phyloP scores from a whole-genome alignment of 495 filamentous ascomycete species.

The Schizothecium vesticola region DNA sequence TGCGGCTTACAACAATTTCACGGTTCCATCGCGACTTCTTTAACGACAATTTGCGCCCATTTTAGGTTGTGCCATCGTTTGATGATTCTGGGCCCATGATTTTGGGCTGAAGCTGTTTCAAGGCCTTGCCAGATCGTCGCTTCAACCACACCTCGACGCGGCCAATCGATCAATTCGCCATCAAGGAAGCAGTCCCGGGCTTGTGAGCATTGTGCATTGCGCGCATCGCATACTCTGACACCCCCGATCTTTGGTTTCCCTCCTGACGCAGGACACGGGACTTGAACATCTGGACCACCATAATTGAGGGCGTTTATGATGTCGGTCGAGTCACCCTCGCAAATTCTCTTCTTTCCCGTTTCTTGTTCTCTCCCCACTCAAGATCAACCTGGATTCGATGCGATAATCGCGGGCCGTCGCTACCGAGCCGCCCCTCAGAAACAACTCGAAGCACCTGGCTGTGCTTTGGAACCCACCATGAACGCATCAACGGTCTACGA shows the following conservation, averaged over 20 bases:
- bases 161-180: background rate
- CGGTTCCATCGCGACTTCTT: too few species aligned
- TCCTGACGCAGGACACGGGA: background rate
- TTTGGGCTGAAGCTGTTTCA: background rate
- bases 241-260: conserved; percentile 2
- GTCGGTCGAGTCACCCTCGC: background rate
- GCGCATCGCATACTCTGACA: conserved; percentile 4
- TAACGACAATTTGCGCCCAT: too few species aligned
- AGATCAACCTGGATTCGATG: background rate
- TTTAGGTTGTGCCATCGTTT: too few species aligned
- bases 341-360: background rate
- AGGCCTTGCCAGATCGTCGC: background rate
- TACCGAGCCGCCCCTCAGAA: background rate
- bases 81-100: too few species aligned
- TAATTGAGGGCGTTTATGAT: background rate
- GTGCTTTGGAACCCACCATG: background rate
- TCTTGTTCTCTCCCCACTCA: background rate
- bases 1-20: too few species aligned
- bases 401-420: background rate
- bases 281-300: background rate
- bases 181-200: background rate
- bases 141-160: background rate
- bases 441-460: background rate
- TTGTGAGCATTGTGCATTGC: conserved; percentile 5
- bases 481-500: background rate